Conservation (phyloP, 2,329 filamentous ascomycete genomes). For the Conoideocrella luteorostrata region DNA sequence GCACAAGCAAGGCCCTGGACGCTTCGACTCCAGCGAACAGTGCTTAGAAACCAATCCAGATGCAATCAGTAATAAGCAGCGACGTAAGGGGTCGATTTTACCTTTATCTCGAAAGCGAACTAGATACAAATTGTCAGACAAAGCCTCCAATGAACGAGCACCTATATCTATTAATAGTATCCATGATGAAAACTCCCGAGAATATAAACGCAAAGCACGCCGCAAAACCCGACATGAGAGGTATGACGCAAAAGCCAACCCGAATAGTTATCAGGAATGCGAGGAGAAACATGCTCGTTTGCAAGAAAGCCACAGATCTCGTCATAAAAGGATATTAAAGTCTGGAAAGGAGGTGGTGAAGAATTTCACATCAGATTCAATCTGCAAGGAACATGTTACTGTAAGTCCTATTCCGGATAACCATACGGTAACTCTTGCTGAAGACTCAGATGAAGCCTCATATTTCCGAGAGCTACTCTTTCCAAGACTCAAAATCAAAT, state of each 20-base stretch:
- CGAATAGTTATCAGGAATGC: background rate
- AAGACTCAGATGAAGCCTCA: slow-evolving; percentile 7
- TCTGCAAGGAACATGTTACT: slow-evolving; percentile 4
- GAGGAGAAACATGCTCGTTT: background rate
- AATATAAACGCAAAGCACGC: slow-evolving; percentile 12
- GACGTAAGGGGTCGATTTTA: background rate
- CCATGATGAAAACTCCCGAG: background rate
- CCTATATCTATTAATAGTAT: background rate
- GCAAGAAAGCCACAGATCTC: background rate
- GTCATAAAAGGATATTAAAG: slow-evolving; percentile 19
- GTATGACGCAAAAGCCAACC: slow-evolving; percentile 7
- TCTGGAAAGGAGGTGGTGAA: slow-evolving; percentile 43
- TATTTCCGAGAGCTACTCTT: background rate
- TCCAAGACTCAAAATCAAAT: background rate
- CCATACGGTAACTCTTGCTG: background rate
- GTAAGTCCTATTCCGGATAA: background rate
- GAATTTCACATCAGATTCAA: slow-evolving; percentile 42
- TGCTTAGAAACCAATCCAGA: background rate
- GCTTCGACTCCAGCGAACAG: background rate
- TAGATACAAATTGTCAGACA: background rate
- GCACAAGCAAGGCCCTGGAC: background rate
- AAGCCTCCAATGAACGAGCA: too few relatives aligned
- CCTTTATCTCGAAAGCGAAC: background rate
- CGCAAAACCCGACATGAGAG: slow-evolving; percentile 14
- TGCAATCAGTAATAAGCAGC: background rate